Conservation (phyloP, 106 monocot genomes). For the Chionographis japonica region DNA sequence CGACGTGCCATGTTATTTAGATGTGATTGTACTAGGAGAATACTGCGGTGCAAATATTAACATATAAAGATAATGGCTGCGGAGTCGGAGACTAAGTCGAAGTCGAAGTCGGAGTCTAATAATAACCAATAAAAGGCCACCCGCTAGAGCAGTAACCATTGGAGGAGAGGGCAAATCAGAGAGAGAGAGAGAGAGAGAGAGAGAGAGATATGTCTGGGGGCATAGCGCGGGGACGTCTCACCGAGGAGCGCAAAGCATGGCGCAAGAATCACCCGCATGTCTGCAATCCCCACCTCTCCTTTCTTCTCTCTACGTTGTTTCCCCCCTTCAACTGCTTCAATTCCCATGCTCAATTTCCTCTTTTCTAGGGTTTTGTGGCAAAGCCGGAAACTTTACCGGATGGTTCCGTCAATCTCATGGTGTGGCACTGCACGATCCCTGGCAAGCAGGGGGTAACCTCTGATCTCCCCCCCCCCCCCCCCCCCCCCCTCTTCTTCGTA, state of each 20-base stretch:
- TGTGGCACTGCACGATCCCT: conserved; percentile 71
- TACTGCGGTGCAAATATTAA: too few relatives aligned
- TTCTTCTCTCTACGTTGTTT: background rate
- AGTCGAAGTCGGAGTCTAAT: too few relatives aligned
- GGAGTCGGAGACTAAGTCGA: too few relatives aligned
- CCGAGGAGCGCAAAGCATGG: conserved; percentile 90
- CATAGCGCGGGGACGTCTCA: conserved; percentile 75
- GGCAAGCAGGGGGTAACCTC: conserved; percentile 63
- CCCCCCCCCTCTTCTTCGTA: too few relatives aligned
- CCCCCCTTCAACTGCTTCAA: background rate
- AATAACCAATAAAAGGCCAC: too few relatives aligned
- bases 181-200: background rate
- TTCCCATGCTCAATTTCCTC: background rate
- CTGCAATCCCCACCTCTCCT: background rate
- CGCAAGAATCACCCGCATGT: conserved; percentile 87
- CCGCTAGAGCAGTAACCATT: too few relatives aligned
- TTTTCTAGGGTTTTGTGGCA: conserved; percentile 77
- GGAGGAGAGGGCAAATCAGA: too few relatives aligned
- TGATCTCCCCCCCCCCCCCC: background rate
- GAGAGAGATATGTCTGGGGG: conserved; percentile 51
- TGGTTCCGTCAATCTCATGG: conserved; percentile 71
- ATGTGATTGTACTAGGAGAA: too few relatives aligned
- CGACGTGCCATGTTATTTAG: too few relatives aligned
- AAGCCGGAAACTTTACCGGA: conserved; percentile 60
- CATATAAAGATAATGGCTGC: too few relatives aligned